Percentiles rank a stretch among this genome's conserved stretches.
Conservation (phyloP, 2,329 filamentous ascomycete species). For the Scleromitrula shiraiana region DNA sequence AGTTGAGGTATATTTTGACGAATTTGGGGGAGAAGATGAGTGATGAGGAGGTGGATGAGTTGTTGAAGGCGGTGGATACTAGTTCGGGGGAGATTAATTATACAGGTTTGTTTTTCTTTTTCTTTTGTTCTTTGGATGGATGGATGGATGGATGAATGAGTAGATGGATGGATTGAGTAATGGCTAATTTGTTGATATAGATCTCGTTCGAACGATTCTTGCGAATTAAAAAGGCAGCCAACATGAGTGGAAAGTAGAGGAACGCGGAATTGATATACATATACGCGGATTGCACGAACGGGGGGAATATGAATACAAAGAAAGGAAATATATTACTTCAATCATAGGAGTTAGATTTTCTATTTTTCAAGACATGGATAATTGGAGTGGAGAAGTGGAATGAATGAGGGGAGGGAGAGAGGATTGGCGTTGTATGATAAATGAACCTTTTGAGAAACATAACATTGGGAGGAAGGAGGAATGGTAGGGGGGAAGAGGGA, state of each 20-base stretch:
- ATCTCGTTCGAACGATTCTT: slow-evolving; percentile 79
- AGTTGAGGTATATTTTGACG: slow-evolving; percentile 95
- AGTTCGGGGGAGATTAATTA: slow-evolving; percentile 97
- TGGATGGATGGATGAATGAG: too few species aligned
- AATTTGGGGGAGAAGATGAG: slow-evolving; percentile 99
- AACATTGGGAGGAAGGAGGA: too few species aligned
- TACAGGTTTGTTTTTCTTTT: slow-evolving; percentile 54
- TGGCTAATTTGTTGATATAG: slow-evolving; percentile 34
- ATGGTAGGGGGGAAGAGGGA: too few species aligned
- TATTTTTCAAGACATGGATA: slow-evolving; percentile 18
- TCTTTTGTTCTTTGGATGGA: too few species aligned
- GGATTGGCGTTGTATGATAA: background rate
- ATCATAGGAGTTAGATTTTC: slow-evolving; percentile 16
- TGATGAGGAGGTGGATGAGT: slow-evolving; percentile 96
- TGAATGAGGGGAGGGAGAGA: too few species aligned
- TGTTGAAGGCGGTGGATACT: slow-evolving; percentile 96
- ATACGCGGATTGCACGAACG: background rate
- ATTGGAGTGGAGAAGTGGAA: background rate
- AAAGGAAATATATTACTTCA: slow-evolving; percentile 11
- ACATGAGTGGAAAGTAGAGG: background rate
- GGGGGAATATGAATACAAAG: slow-evolving; percentile 8
- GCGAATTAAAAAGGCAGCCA: slow-evolving; percentile 54
- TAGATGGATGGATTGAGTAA: too few species aligned
- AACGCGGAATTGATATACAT: background rate
- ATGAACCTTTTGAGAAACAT: too few species aligned